Base-by-base conservation (phyloP, 169 alveolate species). In the Plasmodium reichenowi region DNA sequence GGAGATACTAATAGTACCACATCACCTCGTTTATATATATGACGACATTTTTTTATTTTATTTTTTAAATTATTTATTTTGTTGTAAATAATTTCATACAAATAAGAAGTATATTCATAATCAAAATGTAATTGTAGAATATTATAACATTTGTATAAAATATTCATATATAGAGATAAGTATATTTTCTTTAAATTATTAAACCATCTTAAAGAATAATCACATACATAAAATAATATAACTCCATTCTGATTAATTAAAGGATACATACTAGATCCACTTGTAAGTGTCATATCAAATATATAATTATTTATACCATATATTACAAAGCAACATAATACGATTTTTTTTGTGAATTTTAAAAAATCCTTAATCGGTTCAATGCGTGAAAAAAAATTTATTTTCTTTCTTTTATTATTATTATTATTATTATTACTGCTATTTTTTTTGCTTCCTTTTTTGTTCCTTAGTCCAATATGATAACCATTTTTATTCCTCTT, bases 191-290 rank as follows among this genome's bases (percentile, higher is more conserved):
- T 58, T 13, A 73, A 50, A 62, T 72, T 38, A 59, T 86, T 22
- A 86, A 58, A 59, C 58, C 59, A 26, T 29, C 68, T 20, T 56
- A 86, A 56, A 9, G 92, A 17, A 20, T 62, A 48, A 86, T 86
- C 76, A 67, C 92, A 86, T 13, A 86, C 58, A 50, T 86, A 86
- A 52, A 86, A 86, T 86, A 86, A 86, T 20, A 86, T 67, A 15
- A 86, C 92, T 58, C 92, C 92, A 56, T 86, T 45, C 62, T 86
- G 47, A 72, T 72, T 71, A 71, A 86, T 86, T 72, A 86, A 60
- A 15, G 92, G 92, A 48, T 67, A 71, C 92, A 86, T 86, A 63
- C 92, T 86, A 15, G 92, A 86, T 59, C 92, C 92, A 72, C 92
- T 86, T 4, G 92, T 86, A 17, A 86, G 87, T n/a, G 92, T 86